Conservation (phyloP, 2,329 filamentous ascomycete species). For the Pyrenochaeta sp. region DNA sequence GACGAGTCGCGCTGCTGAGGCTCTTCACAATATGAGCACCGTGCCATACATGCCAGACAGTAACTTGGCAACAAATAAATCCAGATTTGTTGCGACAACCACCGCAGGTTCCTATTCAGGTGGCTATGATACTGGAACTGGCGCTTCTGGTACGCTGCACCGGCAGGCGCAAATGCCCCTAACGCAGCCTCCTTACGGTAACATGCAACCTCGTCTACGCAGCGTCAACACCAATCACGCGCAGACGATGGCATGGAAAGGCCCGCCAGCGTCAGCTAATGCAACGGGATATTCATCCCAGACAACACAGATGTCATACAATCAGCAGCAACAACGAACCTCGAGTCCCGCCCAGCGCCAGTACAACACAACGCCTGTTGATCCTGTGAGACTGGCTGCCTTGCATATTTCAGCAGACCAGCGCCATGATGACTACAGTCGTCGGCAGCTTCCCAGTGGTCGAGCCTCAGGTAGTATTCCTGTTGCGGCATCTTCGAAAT, state of each 20-base stretch:
- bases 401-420: conserved; percentile 20
- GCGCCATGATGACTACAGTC: conserved; percentile 33
- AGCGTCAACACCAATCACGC: conserved; percentile 37
- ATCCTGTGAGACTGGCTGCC: conserved; percentile 12
- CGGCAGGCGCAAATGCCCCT: conserved; percentile 29
- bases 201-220: conserved; percentile 34
- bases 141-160: conserved; percentile 18
- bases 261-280: conserved; percentile 33
- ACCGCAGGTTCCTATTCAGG: conserved; percentile 20
- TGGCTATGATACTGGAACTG: conserved; percentile 27
- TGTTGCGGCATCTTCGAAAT: conserved; percentile 18
- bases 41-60: conserved; percentile 29
- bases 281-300: conserved; percentile 37
- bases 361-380: conserved; percentile 23
- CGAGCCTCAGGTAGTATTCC: conserved; percentile 25
- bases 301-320: conserved; percentile 28
- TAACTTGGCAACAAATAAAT: conserved; percentile 20
- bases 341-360: conserved; percentile 39
- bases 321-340: conserved; percentile 38
- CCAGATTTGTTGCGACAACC: conserved; percentile 34
- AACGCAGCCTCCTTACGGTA: conserved; percentile 24
- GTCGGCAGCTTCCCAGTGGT: conserved; percentile 31
- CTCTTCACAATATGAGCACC: conserved; percentile 45
- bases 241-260: conserved; percentile 24
- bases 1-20: conserved; percentile 43